phyloP scores from a whole-genome alignment of 306 rosid genomes.

The Prinsepia uniflora region DNA sequence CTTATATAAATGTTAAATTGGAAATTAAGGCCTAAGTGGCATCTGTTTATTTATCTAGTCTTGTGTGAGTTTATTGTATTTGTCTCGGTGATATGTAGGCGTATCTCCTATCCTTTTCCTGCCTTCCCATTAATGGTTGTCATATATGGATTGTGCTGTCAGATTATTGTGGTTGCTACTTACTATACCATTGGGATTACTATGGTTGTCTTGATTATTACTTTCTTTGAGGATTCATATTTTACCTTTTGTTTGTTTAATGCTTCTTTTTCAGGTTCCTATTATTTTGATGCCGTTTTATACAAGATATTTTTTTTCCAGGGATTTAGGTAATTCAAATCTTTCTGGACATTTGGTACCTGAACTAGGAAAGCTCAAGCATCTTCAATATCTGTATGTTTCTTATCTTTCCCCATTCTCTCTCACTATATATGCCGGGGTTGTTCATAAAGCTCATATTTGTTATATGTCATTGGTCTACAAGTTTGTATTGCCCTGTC shows the following conservation, averaged over 20 bases:
- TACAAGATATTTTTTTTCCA: slow-evolving; percentile 26
- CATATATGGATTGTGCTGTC: not conserved
- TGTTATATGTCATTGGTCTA: not conserved
- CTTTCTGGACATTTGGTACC: slow-evolving; percentile 90
- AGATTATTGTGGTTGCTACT: not conserved
- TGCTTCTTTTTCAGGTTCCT: not conserved
- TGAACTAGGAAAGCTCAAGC: slow-evolving; percentile 80
- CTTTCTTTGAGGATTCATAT: not conserved
- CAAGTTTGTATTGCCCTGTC: not conserved
- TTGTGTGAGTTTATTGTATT: not conserved
- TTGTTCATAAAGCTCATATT: not conserved
- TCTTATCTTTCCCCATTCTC: not conserved
- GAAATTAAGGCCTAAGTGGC: not conserved
- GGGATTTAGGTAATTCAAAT: slow-evolving; percentile 93
- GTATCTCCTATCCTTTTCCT: not conserved
- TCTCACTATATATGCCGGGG: not conserved
- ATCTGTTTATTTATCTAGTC: not conserved
- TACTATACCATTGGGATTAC: not conserved
- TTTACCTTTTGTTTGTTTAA: not conserved
- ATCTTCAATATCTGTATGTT: slow-evolving; percentile 81
- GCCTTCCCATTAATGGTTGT: not conserved
- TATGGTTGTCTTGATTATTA: not conserved
- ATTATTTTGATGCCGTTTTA: not conserved
- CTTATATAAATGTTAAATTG: not conserved
- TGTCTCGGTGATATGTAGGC: not conserved